Base-by-base conservation (phyloP, 2,329 filamentous ascomycete genomes). In the Pyricularia pennisetigena region DNA sequence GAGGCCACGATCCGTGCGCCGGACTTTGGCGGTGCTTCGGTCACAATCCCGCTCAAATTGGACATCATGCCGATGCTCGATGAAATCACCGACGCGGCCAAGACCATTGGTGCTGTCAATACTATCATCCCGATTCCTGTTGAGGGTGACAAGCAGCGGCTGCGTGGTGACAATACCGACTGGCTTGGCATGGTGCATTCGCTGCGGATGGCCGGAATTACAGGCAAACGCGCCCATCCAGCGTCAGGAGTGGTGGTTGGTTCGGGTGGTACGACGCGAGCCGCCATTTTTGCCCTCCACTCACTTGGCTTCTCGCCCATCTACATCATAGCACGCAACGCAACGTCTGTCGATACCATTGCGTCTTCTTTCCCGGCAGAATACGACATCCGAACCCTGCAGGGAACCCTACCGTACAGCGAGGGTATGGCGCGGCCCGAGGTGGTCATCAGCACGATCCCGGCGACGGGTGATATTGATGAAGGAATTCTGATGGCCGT, bases 21-120 rank as follows among this genome's bases (percentile, higher is more conserved):
- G 0, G 83, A 90, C 72, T 99, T 99, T 75, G 95, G 95, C 8
- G 95, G 95, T 69, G 94, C 92, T 3, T 97, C 93, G 3, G 93
- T 99, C 64, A 99, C 95, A 0, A 98, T 99, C 66, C 95, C 95
- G 0, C 83, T 99, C 68, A 99, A 99, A 80, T 82, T 95, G 32
- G 92, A 97, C 73, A 88, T 98, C 69, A 93, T 96, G 80, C 83
- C 86, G 0, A 79, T 94, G 5, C 82, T 99, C 16, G 93, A 98
- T 75, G 87, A 90, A 67, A 83, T 97, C 69, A 90, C 93, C 0
- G 86, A 89, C 32, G 89, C 95, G 68, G 94, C 93, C 16, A 86
- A 86, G 71, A 82, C 87, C 32, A 97, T 99, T 70, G 95, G 95
- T 26, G 95, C 95, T 3, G 90, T 98, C 71, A 99, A 99, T 80